phyloP scores from a whole-genome alignment of 768 basidiomycete genomes.

The Mycena metata region DNA sequence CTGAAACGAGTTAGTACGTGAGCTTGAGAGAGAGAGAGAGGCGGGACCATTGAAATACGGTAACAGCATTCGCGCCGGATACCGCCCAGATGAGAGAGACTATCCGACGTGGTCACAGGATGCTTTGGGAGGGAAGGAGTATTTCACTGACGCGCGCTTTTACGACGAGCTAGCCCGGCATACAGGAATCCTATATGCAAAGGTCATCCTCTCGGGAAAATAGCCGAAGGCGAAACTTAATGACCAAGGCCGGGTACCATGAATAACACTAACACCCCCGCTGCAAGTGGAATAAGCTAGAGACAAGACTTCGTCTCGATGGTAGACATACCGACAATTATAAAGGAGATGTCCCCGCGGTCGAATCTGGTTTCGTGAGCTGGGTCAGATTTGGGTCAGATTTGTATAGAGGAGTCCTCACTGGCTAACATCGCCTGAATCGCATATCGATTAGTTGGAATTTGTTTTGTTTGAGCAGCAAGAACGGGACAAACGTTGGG shows the following conservation, averaged over 20 bases:
- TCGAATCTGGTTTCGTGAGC: slow-evolving; percentile 63
- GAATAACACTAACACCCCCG: slow-evolving; percentile 79
- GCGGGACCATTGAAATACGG: slow-evolving; percentile 85
- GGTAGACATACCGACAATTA: slow-evolving; percentile 57
- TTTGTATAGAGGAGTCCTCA: slow-evolving; percentile 11
- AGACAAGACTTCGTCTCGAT: not conserved
- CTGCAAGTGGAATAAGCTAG: not conserved
- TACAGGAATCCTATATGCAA: slow-evolving; percentile 71
- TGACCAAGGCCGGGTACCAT: slow-evolving; percentile 84
- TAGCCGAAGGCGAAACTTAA: slow-evolving; percentile 14
- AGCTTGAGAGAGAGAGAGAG: not conserved
- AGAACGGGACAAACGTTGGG: slow-evolving; percentile 9
- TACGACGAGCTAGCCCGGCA: slow-evolving; percentile 78
- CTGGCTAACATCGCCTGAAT: slow-evolving; percentile 33
- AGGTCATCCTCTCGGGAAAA: slow-evolving; percentile 15
- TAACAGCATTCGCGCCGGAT: slow-evolving; percentile 78
- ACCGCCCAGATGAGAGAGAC: slow-evolving; percentile 85
- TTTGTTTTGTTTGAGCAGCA: not conserved
- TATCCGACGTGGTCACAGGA: slow-evolving; percentile 29
- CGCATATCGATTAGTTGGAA: slow-evolving; percentile 4
- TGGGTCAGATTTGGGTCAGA: no score
- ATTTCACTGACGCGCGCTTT: slow-evolving; percentile 63
- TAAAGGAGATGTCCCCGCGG: slow-evolving; percentile 79
- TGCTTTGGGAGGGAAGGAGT: slow-evolving; percentile 10
- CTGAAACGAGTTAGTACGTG: slow-evolving; percentile 7